Base-by-base conservation (phyloP, 2,329 filamentous ascomycete genomes). In the Cercospora sp. region DNA sequence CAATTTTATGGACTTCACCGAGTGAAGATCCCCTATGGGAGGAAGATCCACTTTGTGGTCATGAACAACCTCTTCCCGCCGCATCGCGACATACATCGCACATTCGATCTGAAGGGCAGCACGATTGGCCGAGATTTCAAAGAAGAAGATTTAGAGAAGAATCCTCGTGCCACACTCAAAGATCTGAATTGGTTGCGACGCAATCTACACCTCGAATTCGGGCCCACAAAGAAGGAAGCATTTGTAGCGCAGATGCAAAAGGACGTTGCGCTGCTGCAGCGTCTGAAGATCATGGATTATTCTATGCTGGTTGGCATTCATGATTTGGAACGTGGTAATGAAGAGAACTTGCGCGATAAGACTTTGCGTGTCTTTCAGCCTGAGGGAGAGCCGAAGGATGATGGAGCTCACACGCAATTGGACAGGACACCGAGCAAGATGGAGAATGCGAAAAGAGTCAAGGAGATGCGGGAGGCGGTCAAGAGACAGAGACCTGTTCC, bases 31-130 rank as follows among this genome's bases (percentile, higher is more conserved):
- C 93, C 94, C 0, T 98, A 97, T 78, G 95, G 95, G 70, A 91
- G 94, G 78, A 99, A 99, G 83, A 97, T 98, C 65, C 95, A 99
- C 80, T 99, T 99, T 75, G 95, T 99, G 68, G 94, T 99, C 78
- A 99, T 99, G 95, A 99, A 99, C 84, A 99, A 99, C 79, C 87
- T 99, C 16, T 99, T 99, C 77, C 95, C 95, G 12, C 94, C 95
- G 6, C 95, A 99, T 81, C 89, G 94, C 73, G 95, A 99, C 79
- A 98, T 99, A 69, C 95, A 99, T 82, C 89, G 93, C 76, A 99
- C 94, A 3, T 99, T 97, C 77, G 95, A 99, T 79, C 81, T 99
- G 73, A 99, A 99, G 82, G 95, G 95, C 8, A 98, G 95, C 6
- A 98, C 94, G 0, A 89, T 98, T 73, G 95, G 95, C 13, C 88